phyloP scores from a whole-genome alignment of 306 rosid species.

The Neltuma alba region DNA sequence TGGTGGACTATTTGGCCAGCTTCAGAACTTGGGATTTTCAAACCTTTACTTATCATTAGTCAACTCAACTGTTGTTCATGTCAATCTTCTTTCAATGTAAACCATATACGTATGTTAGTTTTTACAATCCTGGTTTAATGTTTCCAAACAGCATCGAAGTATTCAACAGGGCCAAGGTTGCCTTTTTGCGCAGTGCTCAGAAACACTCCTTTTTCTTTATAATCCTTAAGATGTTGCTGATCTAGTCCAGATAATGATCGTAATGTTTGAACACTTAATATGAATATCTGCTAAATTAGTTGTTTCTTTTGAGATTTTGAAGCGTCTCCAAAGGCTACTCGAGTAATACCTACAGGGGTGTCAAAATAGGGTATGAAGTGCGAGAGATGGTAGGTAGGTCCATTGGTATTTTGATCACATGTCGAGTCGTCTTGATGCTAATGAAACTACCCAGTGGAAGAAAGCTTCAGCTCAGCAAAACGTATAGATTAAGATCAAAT shows the following conservation, averaged over 20 bases:
- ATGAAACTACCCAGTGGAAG: conserved; percentile 21
- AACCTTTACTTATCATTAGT: conserved; percentile 3
- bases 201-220: too few relatives aligned
- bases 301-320: not conserved
- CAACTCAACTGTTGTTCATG: not conserved
- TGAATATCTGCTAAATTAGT: too few relatives aligned
- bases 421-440: conserved; percentile 28
- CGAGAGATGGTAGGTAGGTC: not conserved
- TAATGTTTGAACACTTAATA: too few relatives aligned
- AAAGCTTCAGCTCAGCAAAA: conserved; percentile 23
- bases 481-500: not conserved
- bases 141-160: not conserved
- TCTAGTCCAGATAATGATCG: too few relatives aligned
- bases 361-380: too few relatives aligned
- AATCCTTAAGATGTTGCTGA: too few relatives aligned
- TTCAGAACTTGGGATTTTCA: conserved; percentile 25
- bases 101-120: too few relatives aligned
- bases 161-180: not conserved
- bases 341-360: too few relatives aligned
- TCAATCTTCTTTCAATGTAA: not conserved
- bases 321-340: too few relatives aligned
- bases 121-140: not conserved
- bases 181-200: not conserved
- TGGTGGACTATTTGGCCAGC: not conserved
- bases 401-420: not conserved